A percentile compares a stretch with the other conserved stretches of the same genome.
These are phyloP conservation scores for Gynandropsis gynandra DNA, from an alignment of 345 rosid species.

Conservation along the genomic window DNA sequence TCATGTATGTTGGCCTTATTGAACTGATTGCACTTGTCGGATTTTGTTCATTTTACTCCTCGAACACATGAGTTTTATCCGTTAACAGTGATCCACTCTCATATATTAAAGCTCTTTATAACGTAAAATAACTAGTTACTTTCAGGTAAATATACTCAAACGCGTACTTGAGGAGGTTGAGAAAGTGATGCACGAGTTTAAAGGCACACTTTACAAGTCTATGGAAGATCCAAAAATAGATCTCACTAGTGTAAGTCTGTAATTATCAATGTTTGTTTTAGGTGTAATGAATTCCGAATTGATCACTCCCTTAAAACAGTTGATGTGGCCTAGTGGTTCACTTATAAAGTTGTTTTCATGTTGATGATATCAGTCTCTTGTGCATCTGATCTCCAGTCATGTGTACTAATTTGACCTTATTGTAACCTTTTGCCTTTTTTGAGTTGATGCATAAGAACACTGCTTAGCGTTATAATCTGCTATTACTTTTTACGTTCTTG, in stretches of 20 bases:
- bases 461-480: neutral
- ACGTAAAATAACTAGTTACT: constrained; percentile 19
- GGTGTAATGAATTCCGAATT: constrained; percentile 10
- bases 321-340: neutral
- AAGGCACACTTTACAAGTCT: constrained; percentile 81
- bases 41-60: constrained; percentile 2
- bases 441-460: neutral
- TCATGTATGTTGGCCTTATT: constrained; percentile 52
- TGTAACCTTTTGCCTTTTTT: neutral
- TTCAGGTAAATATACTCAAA: constrained; percentile 90
- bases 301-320: constrained; percentile 1
- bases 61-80: constrained; percentile 3
- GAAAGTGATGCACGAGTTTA: constrained; percentile 92
- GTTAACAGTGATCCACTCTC: neutral
- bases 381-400: constrained; percentile 13
- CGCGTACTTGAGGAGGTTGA: constrained; percentile 99
- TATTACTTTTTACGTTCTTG: neutral
- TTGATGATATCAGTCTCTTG: constrained; percentile 1
- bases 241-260: constrained; percentile 59
- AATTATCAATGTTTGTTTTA: constrained; percentile 6
- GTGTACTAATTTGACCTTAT: constrained; percentile 1
- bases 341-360: constrained; percentile 10
- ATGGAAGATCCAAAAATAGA: constrained; percentile 98
- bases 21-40: too few relatives aligned
- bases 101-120: constrained; percentile 15